These are phyloP conservation scores for Calcarisporium arbuscula DNA, from an alignment of 2,329 filamentous ascomycete species.

Conservation along the genomic window DNA sequence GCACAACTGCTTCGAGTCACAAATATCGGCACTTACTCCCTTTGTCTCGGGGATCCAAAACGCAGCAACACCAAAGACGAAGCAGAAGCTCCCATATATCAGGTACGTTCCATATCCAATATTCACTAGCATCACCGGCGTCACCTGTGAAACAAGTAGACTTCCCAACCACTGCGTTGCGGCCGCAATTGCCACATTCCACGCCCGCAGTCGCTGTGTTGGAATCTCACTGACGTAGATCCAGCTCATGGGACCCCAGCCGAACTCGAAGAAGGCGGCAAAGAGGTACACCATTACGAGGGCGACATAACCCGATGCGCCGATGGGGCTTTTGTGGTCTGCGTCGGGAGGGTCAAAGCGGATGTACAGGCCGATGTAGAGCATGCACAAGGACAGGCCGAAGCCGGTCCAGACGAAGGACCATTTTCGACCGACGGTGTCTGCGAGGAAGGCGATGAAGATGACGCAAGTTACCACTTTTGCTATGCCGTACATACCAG, in stretches of 20 bases:
- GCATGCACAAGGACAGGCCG: conserved; percentile 32
- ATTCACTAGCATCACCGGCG: conserved; percentile 39
- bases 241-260: conserved; percentile 47
- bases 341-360: conserved; percentile 18
- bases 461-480: conserved; percentile 30
- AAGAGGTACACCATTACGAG: conserved; percentile 3
- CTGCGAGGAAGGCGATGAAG: conserved; percentile 38
- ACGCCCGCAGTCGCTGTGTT: conserved; percentile 42
- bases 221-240: conserved; percentile 46
- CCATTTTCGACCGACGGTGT: conserved; percentile 40
- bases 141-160: conserved; percentile 41
- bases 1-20: too few relatives aligned
- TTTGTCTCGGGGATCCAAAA: too few relatives aligned
- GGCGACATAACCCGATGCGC: conserved; percentile 1
- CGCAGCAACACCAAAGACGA: too few relatives aligned
- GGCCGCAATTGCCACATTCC: conserved; percentile 42
- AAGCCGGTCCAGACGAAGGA: conserved; percentile 34
- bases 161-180: conserved; percentile 46
- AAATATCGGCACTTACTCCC: too few relatives aligned
- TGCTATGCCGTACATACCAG: conserved; percentile 33
- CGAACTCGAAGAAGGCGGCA: too few relatives aligned
- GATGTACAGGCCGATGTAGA: conserved; percentile 33
- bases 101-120: conserved; percentile 42
- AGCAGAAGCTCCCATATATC: conserved; percentile 43
- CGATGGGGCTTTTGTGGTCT: too few relatives aligned